Evolutionary conservation across 257 asterid genomes (phyloP).

Genomic region (Prunella vulgaris): DNA sequence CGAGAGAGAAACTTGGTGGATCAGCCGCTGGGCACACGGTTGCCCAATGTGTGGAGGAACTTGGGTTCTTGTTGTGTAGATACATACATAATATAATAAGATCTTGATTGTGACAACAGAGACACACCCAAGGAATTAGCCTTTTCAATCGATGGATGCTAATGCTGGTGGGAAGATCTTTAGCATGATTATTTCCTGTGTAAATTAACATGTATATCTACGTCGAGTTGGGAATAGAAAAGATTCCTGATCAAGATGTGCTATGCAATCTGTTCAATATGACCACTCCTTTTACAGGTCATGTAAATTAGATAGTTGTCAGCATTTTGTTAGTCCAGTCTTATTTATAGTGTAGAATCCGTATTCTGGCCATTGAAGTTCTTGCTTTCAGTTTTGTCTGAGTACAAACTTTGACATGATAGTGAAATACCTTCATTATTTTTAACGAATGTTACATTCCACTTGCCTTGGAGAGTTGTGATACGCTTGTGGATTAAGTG

Average conservation of each 20-base stretch:
- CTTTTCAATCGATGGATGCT: background rate
- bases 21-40: conserved; percentile 88
- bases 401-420: background rate
- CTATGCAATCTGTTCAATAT: background rate
- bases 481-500: too few relatives aligned
- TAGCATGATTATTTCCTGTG: background rate
- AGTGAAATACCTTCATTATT: background rate
- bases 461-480: background rate
- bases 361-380: background rate
- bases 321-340: background rate
- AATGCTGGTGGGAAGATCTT: background rate
- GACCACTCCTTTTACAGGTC: background rate
- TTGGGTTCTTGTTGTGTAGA: conserved; percentile 90
- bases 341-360: background rate
- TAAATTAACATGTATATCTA: background rate
- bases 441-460: background rate
- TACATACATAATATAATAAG: background rate
- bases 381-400: background rate
- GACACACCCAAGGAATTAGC: background rate
- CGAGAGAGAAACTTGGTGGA: conserved; percentile 92
- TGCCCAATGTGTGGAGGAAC: conserved; percentile 99
- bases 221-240: background rate
- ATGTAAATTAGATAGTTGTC: background rate
- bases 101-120: background rate
- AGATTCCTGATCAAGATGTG: background rate